Evolutionary conservation across 495 filamentous ascomycete species (phyloP).

Genomic region (Penicilliopsis zonata): DNA sequence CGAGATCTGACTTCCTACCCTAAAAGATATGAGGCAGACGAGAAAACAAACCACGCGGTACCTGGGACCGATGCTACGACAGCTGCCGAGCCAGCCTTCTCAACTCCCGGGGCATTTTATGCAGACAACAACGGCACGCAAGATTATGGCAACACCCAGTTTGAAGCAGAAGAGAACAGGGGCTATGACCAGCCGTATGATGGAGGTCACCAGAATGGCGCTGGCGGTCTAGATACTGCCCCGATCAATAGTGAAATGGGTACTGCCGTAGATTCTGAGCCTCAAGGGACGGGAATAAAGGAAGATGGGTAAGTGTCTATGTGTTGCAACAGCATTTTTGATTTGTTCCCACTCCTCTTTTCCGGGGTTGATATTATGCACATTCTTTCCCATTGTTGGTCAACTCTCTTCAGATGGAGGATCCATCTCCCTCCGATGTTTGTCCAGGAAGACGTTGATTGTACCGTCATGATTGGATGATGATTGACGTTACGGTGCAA

Average conservation of each 20-base stretch:
- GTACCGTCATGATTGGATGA: too few species aligned
- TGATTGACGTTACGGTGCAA: too few species aligned
- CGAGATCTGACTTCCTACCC: constrained; percentile 1
- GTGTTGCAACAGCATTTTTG: constrained; percentile 5
- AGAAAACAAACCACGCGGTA: constrained; percentile 35
- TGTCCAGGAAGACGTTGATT: too few species aligned
- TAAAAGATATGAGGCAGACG: constrained; percentile 78
- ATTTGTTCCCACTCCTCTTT: constrained; percentile 9
- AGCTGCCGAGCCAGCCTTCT: constrained; percentile 12
- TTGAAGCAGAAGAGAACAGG: constrained; percentile 21
- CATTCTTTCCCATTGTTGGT: too few species aligned
- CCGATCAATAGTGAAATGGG: constrained; percentile 22
- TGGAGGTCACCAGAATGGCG: constrained; percentile 48
- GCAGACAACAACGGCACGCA: constrained; percentile 11
- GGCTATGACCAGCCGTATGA: constrained; percentile 30
- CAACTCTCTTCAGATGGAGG: too few species aligned
- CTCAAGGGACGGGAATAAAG: constrained; percentile 63
- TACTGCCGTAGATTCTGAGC: constrained; percentile 17
- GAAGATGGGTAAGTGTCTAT: constrained; percentile 89
- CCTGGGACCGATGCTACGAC: constrained; percentile 21
- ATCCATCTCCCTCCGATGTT: too few species aligned
- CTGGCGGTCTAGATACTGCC: constrained; percentile 43
- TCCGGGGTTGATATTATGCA: too few species aligned
- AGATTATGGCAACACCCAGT: constrained; percentile 27
- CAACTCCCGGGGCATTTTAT: constrained; percentile 11